phyloP scores from a whole-genome alignment of 2,329 filamentous ascomycete species.

The Hypoxylon sp. region DNA sequence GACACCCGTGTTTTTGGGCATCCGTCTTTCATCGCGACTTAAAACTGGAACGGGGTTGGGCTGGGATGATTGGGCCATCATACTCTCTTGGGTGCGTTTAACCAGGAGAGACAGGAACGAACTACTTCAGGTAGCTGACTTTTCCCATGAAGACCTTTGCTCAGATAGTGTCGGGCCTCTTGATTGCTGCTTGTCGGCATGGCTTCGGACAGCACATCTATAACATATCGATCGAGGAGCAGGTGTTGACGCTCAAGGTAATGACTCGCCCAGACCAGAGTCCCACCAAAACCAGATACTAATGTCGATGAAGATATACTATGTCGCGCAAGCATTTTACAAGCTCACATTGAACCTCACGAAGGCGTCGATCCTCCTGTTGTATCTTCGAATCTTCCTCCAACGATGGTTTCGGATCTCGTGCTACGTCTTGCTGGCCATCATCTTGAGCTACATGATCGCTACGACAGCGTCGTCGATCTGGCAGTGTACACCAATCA shows the following conservation, averaged over 20 bases:
- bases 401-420: constrained; percentile 55
- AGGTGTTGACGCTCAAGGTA: constrained; percentile 49
- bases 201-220: constrained; percentile 55
- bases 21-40: constrained; percentile 53
- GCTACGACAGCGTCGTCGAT: constrained; percentile 56
- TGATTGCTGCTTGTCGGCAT: constrained; percentile 53
- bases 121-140: constrained; percentile 9
- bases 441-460: constrained; percentile 57
- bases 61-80: constrained; percentile 54
- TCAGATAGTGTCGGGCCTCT: constrained; percentile 49
- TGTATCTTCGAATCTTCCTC: constrained; percentile 64
- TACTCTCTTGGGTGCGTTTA: constrained; percentile 40
- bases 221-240: constrained; percentile 48
- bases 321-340: constrained; percentile 61
- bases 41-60: constrained; percentile 49
- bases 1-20: constrained; percentile 52
- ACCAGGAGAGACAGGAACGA: not conserved
- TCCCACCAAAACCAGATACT: not conserved
- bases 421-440: constrained; percentile 52
- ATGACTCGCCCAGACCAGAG: not conserved
- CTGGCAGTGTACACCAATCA: constrained; percentile 60
- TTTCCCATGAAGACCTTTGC: constrained; percentile 46
- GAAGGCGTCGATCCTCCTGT: constrained; percentile 60
- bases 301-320: constrained; percentile 54
- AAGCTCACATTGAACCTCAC: constrained; percentile 63